Conservation (phyloP, 1,139 yeast genomes). For the Candida smagusa region DNA sequence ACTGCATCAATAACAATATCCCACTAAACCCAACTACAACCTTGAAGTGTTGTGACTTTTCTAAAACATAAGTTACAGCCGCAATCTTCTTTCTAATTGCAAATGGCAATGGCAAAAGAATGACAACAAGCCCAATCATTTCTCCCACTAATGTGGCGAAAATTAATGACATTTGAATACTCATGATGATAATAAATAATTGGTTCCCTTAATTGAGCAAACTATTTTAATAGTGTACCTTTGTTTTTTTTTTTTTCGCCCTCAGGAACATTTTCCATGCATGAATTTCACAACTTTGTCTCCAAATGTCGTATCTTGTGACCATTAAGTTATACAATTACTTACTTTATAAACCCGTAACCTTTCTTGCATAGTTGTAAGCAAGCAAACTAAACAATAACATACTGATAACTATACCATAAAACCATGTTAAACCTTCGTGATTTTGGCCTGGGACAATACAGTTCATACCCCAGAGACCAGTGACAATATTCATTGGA, state of each 20-base stretch:
- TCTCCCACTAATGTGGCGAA: slow-evolving; percentile 48
- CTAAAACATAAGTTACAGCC: slow-evolving; percentile 27
- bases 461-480: slow-evolving; percentile 98
- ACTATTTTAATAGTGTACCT: neutral
- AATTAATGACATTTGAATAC: slow-evolving; percentile 44
- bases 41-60: slow-evolving; percentile 43
- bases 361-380: slow-evolving; percentile 41
- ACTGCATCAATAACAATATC: slow-evolving; percentile 49
- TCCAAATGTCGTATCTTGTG: neutral
- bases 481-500: slow-evolving; percentile 92
- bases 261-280: neutral
- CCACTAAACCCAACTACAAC: slow-evolving; percentile 48
- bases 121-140: slow-evolving; percentile 49
- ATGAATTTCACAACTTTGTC: neutral
- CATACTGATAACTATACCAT: slow-evolving; percentile 37
- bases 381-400: slow-evolving; percentile 38
- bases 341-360: slow-evolving; percentile 30
- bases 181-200: slow-evolving; percentile 24
- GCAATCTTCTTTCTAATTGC: slow-evolving; percentile 47
- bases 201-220: neutral
- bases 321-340: neutral
- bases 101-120: slow-evolving; percentile 64
- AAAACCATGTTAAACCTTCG: slow-evolving; percentile 79
- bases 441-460: slow-evolving; percentile 88
- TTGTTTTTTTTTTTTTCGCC: slow-evolving; percentile 1